Conservation (phyloP, 495 filamentous ascomycete genomes). For the Penicillium maclennaniae region DNA sequence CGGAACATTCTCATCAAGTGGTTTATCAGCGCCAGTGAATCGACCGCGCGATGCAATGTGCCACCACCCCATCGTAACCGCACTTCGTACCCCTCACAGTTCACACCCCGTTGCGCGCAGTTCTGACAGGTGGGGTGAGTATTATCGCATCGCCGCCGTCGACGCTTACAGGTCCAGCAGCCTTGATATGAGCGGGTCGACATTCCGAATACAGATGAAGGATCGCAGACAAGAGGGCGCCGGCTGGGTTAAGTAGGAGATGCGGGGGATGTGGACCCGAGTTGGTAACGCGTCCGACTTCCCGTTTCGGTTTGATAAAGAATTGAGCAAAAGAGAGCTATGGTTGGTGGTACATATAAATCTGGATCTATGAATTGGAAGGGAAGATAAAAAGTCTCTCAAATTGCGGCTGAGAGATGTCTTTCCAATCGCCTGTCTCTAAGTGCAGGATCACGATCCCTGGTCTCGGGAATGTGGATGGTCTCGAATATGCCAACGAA, state of each 20-base stretch:
- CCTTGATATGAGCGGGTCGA: slow-evolving; percentile 34
- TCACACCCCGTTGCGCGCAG: slow-evolving; percentile 24
- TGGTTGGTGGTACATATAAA: background rate
- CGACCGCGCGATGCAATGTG: slow-evolving; percentile 35
- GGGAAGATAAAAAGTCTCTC: background rate
- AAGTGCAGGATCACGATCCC: slow-evolving; percentile 21
- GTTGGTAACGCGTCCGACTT: slow-evolving; percentile 20
- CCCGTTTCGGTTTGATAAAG: slow-evolving; percentile 9
- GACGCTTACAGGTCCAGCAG: slow-evolving; percentile 40
- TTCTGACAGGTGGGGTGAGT: slow-evolving; percentile 24
- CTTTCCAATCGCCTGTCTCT: slow-evolving; percentile 21
- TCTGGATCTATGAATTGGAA: background rate
- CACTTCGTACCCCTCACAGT: slow-evolving; percentile 36
- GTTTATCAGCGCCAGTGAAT: slow-evolving; percentile 34
- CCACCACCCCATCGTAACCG: slow-evolving; percentile 35
- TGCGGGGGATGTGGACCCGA: slow-evolving; percentile 12
- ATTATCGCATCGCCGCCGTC: slow-evolving; percentile 32
- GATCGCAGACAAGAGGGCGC: background rate
- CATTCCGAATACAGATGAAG: slow-evolving; percentile 22
- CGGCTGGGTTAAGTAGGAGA: slow-evolving; percentile 1
- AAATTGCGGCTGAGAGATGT: slow-evolving; percentile 10
- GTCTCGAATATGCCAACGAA: slow-evolving; percentile 22
- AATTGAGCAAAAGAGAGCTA: background rate
- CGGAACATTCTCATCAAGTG: slow-evolving; percentile 22
- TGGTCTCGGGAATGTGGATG: slow-evolving; percentile 21